Base-by-base conservation (phyloP, 2,329 filamentous ascomycete species). In the Onygenales sp. region DNA sequence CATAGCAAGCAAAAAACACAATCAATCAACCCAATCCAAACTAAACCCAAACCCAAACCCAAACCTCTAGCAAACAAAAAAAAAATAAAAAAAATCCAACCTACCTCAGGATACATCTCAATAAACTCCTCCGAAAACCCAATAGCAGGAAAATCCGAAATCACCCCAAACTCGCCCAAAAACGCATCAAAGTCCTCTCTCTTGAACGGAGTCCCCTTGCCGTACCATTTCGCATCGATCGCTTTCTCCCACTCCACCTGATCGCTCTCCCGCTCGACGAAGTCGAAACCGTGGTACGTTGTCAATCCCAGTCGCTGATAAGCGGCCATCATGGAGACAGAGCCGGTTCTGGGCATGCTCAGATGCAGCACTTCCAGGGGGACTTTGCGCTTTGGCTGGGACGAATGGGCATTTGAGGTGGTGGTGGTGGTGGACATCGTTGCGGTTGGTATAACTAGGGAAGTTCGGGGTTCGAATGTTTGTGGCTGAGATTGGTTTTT, bases 81-180 rank as follows among this genome's bases (percentile, higher is more conserved):
- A 27, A 27, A 27, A 27, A 27, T 3, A 27, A 3, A 27, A 27
- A 27, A 27, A 27, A 3, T 27, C 21, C 21, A 14, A 50, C 38
- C n/a, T 50, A 50, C 48, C 7, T 50, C 48, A 14, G 48, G 48
- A 43, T 42, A 50, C 48, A 50, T 50, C 36, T 42, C 13, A 7
- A 50, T n/a, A 41, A 50, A 43, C 48, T 50, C 48, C 38, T 50
- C 48, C 36, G 48, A 32, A 43, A 50, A 50, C 38, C 27, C 48
- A 42, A 50, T 50, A 13, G 9, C 48, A 17, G 48, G 48, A 14
- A 50, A 9, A 14, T 50, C 48, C 10, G 48, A 50, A 14, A 50
- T 9, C 10, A 50, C 48, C 2, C 8, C 36, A 50, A 50, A 50
- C 10, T 50, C 48, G 6, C 36, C 38, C 9, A 50, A 17, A 10